Evolutionary conservation across 2,329 filamentous ascomycete species (phyloP).

Genomic region (Colletotrichum sp.): DNA sequence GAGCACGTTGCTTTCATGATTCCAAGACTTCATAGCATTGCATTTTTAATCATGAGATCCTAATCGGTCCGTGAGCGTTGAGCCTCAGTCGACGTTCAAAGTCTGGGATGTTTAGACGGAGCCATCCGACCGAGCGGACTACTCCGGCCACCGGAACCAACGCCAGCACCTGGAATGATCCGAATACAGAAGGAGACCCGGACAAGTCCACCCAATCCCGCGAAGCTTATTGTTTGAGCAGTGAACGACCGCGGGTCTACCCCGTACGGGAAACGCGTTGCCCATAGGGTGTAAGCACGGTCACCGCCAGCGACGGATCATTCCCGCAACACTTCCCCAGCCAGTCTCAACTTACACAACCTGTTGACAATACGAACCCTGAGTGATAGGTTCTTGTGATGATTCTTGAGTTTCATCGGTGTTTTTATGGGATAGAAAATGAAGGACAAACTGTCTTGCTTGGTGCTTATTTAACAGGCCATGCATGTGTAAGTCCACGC

Average conservation of each 20-base stretch:
- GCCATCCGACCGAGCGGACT: neutral
- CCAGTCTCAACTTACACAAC: neutral
- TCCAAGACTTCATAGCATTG: fast-evolving
- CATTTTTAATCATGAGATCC: neutral
- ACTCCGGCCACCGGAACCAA: neutral
- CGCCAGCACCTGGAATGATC: neutral
- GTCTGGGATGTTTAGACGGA: neutral
- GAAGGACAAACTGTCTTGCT: neutral
- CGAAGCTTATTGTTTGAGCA: neutral
- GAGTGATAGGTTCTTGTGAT: fast-evolving
- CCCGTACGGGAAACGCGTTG: neutral
- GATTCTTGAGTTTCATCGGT: neutral
- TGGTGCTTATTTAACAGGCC: too few relatives aligned
- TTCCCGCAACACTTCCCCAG: neutral
- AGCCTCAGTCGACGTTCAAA: neutral
- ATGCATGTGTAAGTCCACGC: neutral
- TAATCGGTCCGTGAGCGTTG: neutral
- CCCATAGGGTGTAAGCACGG: neutral
- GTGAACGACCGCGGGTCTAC: neutral
- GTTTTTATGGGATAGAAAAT: neutral
- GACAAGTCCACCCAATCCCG: neutral
- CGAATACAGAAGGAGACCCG: neutral
- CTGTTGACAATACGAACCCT: fast-evolving
- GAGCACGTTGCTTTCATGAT: neutral
- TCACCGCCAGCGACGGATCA: neutral